Evolutionary conservation across 164 flowering plant species (phyloP).

Genomic region (Platanus orientalis): DNA sequence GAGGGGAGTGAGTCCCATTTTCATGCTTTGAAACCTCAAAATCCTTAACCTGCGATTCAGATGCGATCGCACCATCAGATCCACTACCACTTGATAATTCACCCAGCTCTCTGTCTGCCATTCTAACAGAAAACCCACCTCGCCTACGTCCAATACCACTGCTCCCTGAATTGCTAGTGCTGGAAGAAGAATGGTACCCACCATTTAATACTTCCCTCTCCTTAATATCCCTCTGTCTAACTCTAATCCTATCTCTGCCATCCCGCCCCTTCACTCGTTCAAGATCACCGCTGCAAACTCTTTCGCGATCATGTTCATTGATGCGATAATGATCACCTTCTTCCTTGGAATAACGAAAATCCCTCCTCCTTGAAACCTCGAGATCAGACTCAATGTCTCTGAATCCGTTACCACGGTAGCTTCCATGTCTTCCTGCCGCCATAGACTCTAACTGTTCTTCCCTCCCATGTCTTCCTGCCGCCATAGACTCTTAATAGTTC

Average conservation of each 20-base stretch:
- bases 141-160: conserved; percentile 33
- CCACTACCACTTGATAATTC: conserved; percentile 93
- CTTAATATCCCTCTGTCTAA: conserved; percentile 41
- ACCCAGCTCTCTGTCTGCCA: conserved; percentile 74
- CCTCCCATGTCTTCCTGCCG: conserved; percentile 77
- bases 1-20: conserved; percentile 31
- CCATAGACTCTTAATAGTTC: conserved; percentile 44
- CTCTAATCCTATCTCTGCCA: conserved; percentile 24
- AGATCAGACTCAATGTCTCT: conserved; percentile 48
- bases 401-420: conserved; percentile 46
- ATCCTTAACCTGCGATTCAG: conserved; percentile 33
- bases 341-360: conserved; percentile 36
- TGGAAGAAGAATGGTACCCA: conserved; percentile 38
- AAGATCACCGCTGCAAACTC: conserved; percentile 15
- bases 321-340: conserved; percentile 32
- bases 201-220: conserved; percentile 42
- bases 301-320: conserved; percentile 21
- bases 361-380: conserved; percentile 30
- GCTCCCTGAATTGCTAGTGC: conserved; percentile 49
- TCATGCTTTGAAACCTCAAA: conserved; percentile 26
- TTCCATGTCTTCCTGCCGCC: conserved; percentile 81
- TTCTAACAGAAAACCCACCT: conserved; percentile 28
- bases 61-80: conserved; percentile 59
- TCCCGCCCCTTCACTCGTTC: conserved; percentile 20
- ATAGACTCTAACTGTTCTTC: conserved; percentile 36